Evolutionary conservation across 768 basidiomycete species (phyloP), one percentile per base, ranked within the genome.

Genomic region (Gloeopeniophorella convolvens): DNA sequence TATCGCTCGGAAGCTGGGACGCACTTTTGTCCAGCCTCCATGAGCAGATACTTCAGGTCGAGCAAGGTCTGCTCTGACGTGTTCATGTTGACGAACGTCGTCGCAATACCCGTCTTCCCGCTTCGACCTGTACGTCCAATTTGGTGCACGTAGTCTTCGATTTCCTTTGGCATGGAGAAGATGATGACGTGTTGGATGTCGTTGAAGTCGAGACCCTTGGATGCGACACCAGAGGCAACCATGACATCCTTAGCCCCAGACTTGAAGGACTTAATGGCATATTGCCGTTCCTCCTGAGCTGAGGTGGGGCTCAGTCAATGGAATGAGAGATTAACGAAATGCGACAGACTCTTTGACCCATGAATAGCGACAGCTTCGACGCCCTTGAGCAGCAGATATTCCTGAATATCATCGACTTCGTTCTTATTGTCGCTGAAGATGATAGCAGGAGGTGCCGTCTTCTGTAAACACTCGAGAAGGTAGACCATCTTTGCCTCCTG

Each of bases 401-500:
- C 96, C 58, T 99, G 96, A 35, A 99, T 99, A 66, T 99, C 94
- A 63, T 99, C 96, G n/a, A 99, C 96, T 65, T 99, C 96, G 63
- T 99, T 98, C 75, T 99, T 99, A 72, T 95, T 98, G 65, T 99
- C 96, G 57, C 88, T 92, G 66, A 99, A 99, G 50, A 98, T 79
- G 67, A 98, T 96, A 42, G 95, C 93, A 2, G 96, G 96, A 6
- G 96, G 96, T 0, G 96, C 85, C 0, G 96, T 99, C 72, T 98
- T 99, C 65, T 98, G 96, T 54, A 99, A 68, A 65, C 94, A 97
- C 67, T 99, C 96, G 40, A 99, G 73, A 13, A 98, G 77, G 66
- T 98, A 99, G 1, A 99, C 94, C 96, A 98, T 98, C 69, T 99
- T 99, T 0, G 96, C 96, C 68, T 98, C 96, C 64, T 96, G 93